These are phyloP conservation scores for Leccinum barrowsii DNA, from an alignment of 768 basidiomycete genomes.

Conservation along the genomic window DNA sequence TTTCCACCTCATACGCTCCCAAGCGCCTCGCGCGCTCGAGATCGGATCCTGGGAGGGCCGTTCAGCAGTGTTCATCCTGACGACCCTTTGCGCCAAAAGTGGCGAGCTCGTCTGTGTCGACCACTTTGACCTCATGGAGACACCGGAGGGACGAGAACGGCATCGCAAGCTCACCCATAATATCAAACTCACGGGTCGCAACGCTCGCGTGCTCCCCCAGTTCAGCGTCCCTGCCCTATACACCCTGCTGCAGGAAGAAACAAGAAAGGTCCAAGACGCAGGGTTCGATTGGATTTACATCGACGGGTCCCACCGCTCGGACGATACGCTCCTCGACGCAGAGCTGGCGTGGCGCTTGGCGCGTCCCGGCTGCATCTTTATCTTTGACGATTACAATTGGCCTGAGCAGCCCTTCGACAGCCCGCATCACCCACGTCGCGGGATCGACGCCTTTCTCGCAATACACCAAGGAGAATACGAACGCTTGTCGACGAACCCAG, in stretches of 20 bases:
- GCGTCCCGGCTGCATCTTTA: conserved; percentile 45
- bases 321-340: conserved; percentile 59
- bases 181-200: conserved; percentile 41
- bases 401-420: conserved; percentile 44
- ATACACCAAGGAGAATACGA: conserved; percentile 50
- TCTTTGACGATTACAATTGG: conserved; percentile 62
- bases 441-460: conserved; percentile 51
- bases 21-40: conserved; percentile 47
- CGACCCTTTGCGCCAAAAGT: conserved; percentile 40
- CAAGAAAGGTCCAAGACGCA: conserved; percentile 21
- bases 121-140: conserved; percentile 53
- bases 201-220: conserved; percentile 43
- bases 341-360: conserved; percentile 58
- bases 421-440: conserved; percentile 51
- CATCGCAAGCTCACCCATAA: conserved; percentile 45
- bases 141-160: conserved; percentile 46
- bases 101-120: conserved; percentile 54
- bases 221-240: conserved; percentile 54
- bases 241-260: conserved; percentile 46
- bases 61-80: conserved; percentile 53
- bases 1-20: conserved; percentile 36
- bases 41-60: conserved; percentile 66
- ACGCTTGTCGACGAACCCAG: conserved; percentile 31
- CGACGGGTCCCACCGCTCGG: conserved; percentile 57
- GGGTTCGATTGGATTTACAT: conserved; percentile 61